Evolutionary conservation across 1,284 basidiomycete species (phyloP).

Genomic region (Hymenochaete sp.): DNA sequence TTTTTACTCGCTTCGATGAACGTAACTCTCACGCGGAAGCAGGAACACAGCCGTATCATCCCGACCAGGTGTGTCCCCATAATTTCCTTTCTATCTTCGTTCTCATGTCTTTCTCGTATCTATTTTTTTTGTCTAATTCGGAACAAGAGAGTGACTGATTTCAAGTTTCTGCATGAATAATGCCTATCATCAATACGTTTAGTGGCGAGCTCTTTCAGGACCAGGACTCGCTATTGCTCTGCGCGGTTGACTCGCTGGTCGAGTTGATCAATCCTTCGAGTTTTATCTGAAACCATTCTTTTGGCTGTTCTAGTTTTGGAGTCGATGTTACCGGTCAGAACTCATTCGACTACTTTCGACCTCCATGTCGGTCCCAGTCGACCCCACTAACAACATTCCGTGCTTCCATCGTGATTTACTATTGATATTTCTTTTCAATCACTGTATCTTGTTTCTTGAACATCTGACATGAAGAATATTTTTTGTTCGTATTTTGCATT

Average conservation of each 20-base stretch:
- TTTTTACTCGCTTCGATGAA: conserved; percentile 19
- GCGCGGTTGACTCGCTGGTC: conserved; percentile 3
- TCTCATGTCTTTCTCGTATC: not conserved
- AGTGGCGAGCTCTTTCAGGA: conserved; percentile 17
- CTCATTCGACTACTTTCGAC: too few relatives aligned
- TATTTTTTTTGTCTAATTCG: not conserved
- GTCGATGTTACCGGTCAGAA: too few relatives aligned
- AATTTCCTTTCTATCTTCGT: not conserved
- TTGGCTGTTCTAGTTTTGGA: too few relatives aligned
- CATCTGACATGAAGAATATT: too few relatives aligned
- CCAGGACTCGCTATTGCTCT: conserved; percentile 13
- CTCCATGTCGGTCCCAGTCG: too few relatives aligned
- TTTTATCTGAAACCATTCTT: too few relatives aligned
- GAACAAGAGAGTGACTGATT: conserved; percentile 16
- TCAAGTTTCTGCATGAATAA: conserved; percentile 11
- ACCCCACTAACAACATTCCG: too few relatives aligned
- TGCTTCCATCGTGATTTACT: too few relatives aligned
- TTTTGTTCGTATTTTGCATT: too few relatives aligned
- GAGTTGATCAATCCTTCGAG: too few relatives aligned
- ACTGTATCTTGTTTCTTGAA: too few relatives aligned
- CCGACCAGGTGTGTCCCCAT: conserved; percentile 28
- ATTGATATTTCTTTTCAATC: too few relatives aligned
- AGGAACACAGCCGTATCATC: conserved; percentile 28
- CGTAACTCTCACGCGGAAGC: conserved; percentile 22
- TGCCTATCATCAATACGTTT: conserved; percentile 3